Base-by-base conservation (phyloP, 352 stramenopile genomes). In the Detonula confervacea region DNA sequence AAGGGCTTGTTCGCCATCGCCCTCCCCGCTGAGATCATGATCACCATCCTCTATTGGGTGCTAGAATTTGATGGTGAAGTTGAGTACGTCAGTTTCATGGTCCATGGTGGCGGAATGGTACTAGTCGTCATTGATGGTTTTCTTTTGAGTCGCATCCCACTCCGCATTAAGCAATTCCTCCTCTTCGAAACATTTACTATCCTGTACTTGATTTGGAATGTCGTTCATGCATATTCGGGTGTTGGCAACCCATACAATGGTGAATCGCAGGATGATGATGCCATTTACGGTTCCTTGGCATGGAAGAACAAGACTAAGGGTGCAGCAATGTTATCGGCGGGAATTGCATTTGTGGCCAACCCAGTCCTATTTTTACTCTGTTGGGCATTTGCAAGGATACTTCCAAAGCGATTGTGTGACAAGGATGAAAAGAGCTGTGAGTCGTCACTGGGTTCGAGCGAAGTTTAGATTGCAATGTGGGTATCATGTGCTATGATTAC, bases 161-260 rank as follows among this genome's bases (percentile, higher is more conserved):
- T 86, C 20, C 65, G 77, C 22, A 63, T 81, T 30, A 75, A 72
- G 25, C 77, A 86, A 37, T 74, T 82, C 39, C 16, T 78, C 18
- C 46, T 86, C n/a, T 47, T 70, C 8, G 65, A 78, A 51, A 6
- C 12, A 24, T 79, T 82, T 69, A 16, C 47, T 7, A 14, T 44
- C 0, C n/a, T 61, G 4, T 82, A 79, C 44, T 1, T 82, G 2
- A 2, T 79, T 33, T 86, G 78, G 78, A 76, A 22, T 59, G 20
- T 82, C 29, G 55, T 79, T 12, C 74, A 82, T 69, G 22, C 60
- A 1, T 70, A 51, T 2, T 49, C 39, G 8, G 63, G 47, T 14
- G 42, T 86, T 44, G 71, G 70, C 4, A 86, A 86, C 73, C 78
- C 78, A 22, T 74, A 70, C 12, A 30, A 70, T 37, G 27, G 39